phyloP scores from a whole-genome alignment of 2,329 filamentous ascomycete genomes.

The Didymella segeticola region DNA sequence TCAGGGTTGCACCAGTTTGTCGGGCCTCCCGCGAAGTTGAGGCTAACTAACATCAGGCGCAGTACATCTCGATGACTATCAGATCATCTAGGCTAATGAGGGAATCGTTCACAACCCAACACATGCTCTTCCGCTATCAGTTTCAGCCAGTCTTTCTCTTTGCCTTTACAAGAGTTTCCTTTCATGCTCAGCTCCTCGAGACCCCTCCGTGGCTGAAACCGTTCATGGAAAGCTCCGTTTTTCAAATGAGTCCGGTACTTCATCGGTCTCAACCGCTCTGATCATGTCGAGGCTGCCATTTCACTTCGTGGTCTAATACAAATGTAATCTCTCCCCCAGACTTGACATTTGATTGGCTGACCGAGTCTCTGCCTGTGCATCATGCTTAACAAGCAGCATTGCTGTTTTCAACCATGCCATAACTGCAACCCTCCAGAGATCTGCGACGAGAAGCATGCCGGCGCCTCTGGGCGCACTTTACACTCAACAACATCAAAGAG shows the following conservation, averaged over 20 bases:
- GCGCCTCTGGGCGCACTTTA: background rate
- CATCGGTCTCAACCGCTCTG: background rate
- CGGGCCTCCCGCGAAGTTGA: background rate
- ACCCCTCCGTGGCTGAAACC: background rate
- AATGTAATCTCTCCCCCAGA: background rate
- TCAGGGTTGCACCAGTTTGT: slow-evolving; percentile 6
- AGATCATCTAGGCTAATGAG: background rate
- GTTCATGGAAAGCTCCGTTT: background rate
- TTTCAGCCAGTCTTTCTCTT: background rate
- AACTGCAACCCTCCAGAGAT: background rate
- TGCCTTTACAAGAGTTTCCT: background rate
- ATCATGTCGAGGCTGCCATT: background rate
- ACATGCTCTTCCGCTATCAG: background rate
- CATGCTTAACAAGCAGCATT: background rate
- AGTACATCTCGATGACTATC: background rate
- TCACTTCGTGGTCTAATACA: background rate
- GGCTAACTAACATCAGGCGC: background rate
- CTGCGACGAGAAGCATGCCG: background rate
- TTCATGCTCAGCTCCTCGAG: background rate
- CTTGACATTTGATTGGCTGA: background rate
- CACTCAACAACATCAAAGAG: background rate
- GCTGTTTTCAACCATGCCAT: background rate
- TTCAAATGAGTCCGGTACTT: background rate
- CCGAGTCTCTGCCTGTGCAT: background rate
- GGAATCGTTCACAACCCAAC: slow-evolving; percentile 4